Base-by-base conservation (phyloP, 1,284 basidiomycete species). In the Neolentinus lepideus region DNA sequence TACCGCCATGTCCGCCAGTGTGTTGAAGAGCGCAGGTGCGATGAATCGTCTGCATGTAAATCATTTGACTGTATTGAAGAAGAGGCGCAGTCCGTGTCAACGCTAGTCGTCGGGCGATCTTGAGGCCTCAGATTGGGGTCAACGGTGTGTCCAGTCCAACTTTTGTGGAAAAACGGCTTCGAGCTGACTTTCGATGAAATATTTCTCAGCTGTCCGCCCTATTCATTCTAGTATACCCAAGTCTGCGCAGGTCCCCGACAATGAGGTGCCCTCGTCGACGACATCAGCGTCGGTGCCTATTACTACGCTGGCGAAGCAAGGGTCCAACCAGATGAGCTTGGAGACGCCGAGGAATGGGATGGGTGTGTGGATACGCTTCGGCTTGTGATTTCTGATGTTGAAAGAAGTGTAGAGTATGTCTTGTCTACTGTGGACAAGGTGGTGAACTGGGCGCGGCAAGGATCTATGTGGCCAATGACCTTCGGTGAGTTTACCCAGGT, bases 391-490 rank as follows among this genome's bases (percentile, higher is more conserved):
- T 55, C 22, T 59, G 35, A 55, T 51, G 14, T 25, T 55, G 53
- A 19, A 8, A 51, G 43, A 12, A 4, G 10, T 22, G 48, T 51
- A 92, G 96, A 99, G 74, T 99, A 98, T 79, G 94, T 98, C 0
- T 78, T 99, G 46, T 93, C 94, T 1, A 96, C 94, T 0, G 75
- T 98, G 58, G 96, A 99, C 77, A 98, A 98, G 77, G 82, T 99
- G 46, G 91, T 90, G 65, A 99, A 99, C 72, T 99, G 96, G 96
- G 95, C 90, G 14, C 80, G 96, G 57, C 95, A 98, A 74, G 89
- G 96, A 56, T 97, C 93, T 29, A 96, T 98, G 86, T 99, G 97
- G 97, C 97, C 97, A 46, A 97, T 99, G 94, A 98, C 95, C 51
- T 98, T 94, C 71, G 90, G 91, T 90, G 62, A 56, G 77, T 66